These are phyloP conservation scores for Ogataea allantospora DNA, from an alignment of 805 yeast genomes.

Conservation along the genomic window DNA sequence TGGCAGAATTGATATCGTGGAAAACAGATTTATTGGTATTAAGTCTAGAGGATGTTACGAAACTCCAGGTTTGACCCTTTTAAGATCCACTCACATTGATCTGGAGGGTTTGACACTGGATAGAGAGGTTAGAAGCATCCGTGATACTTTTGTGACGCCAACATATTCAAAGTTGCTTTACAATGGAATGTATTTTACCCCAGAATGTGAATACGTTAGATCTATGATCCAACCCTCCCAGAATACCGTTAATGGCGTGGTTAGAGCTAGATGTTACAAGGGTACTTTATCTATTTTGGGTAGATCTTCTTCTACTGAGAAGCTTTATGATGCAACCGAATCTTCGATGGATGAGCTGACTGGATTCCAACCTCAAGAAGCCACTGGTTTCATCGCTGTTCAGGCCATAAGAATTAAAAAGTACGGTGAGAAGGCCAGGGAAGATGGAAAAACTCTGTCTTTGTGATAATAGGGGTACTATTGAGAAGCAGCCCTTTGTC, in stretches of 20 bases:
- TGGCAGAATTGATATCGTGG: constrained; percentile 98
- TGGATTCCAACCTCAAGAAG: constrained; percentile 95
- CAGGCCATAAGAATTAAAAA: constrained; percentile 98
- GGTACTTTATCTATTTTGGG: constrained; percentile 84
- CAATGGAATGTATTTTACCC: constrained; percentile 97
- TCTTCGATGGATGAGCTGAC: constrained; percentile 99
- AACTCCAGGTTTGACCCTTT: constrained; percentile 95
- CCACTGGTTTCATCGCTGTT: constrained; percentile 95
- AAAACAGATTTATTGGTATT: constrained; percentile 97
- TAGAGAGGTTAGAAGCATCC: constrained; percentile 94
- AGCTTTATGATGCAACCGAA: constrained; percentile 95
- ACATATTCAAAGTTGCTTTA: constrained; percentile 85
- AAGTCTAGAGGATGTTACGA: constrained; percentile 99
- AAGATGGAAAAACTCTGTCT: constrained; percentile 56
- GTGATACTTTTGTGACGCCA: constrained; percentile 95
- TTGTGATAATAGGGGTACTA: constrained; percentile 31
- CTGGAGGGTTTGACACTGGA: constrained; percentile 95
- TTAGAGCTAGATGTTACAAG: constrained; percentile 91
- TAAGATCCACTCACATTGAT: constrained; percentile 93
- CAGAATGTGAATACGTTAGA: constrained; percentile 96
- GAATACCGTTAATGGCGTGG: constrained; percentile 92
- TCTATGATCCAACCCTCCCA: constrained; percentile 94
- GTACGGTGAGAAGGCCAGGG: constrained; percentile 93
- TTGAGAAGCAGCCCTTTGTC: not conserved
- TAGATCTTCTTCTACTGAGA: constrained; percentile 93